Percentiles rank a stretch among this genome's conserved stretches.
Evolutionary conservation across 345 rosid species (phyloP).

Genomic region (Ailanthus altissimus): DNA sequence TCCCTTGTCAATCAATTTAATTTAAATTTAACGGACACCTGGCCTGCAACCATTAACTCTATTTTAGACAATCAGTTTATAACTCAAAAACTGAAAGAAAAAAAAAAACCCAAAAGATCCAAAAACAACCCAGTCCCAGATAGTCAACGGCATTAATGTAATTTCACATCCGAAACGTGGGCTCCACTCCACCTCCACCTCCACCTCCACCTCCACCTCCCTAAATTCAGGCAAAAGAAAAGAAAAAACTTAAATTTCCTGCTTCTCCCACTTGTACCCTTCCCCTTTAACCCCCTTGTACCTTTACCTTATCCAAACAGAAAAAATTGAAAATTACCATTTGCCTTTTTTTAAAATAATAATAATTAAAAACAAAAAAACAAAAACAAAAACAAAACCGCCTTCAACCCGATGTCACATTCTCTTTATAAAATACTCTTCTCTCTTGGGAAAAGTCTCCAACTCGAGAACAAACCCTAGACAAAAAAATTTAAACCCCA

Average conservation of each 20-base stretch:
- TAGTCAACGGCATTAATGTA: background rate
- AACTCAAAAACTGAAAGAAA: background rate
- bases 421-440: background rate
- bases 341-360: background rate
- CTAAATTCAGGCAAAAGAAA: background rate
- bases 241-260: background rate
- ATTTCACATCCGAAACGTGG: background rate
- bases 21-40: background rate
- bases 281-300: background rate
- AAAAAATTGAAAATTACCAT: background rate
- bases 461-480: slow-evolving; percentile 26
- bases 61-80: background rate
- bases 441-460: background rate
- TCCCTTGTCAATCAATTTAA: background rate
- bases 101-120: background rate
- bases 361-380: background rate
- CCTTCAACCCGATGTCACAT: background rate
- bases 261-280: background rate
- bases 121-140: background rate
- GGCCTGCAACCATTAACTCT: background rate
- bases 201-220: background rate
- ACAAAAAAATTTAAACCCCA: background rate
- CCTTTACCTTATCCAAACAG: background rate
- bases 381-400: slow-evolving; percentile 14
- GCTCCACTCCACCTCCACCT: background rate